Evolutionary conservation across 148 eudicot species (phyloP).

Genomic region (Persicaria maculosa): DNA sequence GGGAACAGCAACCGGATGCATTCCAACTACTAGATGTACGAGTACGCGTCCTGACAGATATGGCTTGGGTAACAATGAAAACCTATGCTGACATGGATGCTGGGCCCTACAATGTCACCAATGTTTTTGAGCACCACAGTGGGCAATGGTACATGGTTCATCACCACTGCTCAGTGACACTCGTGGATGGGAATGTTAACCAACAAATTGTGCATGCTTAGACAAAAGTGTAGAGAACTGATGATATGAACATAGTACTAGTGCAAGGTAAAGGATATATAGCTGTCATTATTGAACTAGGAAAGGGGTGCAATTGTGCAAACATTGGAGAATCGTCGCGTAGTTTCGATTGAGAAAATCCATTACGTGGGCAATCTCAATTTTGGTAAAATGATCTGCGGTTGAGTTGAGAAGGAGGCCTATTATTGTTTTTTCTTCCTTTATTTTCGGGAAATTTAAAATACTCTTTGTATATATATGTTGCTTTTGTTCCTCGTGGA

Average conservation of each 20-base stretch:
- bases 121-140: constrained; percentile 63
- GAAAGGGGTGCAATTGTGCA: constrained; percentile 19
- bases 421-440: not conserved
- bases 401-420: constrained; percentile 11
- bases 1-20: constrained; percentile 54
- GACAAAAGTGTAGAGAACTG: constrained; percentile 16
- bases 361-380: constrained; percentile 23
- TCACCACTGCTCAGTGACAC: constrained; percentile 72
- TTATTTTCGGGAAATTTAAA: not conserved
- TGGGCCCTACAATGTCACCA: constrained; percentile 52
- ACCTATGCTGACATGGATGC: constrained; percentile 48
- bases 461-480: not conserved
- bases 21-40: constrained; percentile 74
- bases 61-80: constrained; percentile 95
- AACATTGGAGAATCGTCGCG: constrained; percentile 20
- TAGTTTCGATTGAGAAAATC: constrained; percentile 23
- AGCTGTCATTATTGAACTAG: constrained; percentile 19
- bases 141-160: constrained; percentile 97
- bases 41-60: constrained; percentile 54
- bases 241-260: constrained; percentile 29
- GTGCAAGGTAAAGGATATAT: constrained; percentile 22
- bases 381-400: constrained; percentile 18
- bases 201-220: constrained; percentile 48
- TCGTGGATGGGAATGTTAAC: constrained; percentile 56
- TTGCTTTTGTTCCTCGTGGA: not conserved